Base-by-base conservation (phyloP, 306 rosid species). In the Quercus wislizeni region DNA sequence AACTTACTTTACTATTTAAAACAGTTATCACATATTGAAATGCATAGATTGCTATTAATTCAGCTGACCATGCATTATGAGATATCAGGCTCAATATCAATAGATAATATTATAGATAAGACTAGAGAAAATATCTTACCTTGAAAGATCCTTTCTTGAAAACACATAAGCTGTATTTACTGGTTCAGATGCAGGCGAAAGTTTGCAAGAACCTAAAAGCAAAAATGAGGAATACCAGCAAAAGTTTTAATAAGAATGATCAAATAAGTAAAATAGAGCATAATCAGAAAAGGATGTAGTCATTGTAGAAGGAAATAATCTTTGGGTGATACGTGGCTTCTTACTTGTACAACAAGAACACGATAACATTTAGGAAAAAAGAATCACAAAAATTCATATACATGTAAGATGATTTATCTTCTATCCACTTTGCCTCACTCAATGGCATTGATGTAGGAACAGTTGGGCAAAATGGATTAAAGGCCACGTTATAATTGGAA, bases 81-180 rank as follows among this genome's bases (percentile, higher is more conserved):
- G 68, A 74, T 49, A 49, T 21, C 33, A 78, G 23, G 56, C 55
- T 71, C 43, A 30, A 63, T 21, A 64, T 69, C 57, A 33, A 28
- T 31, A 64, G 43, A 79, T 54, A 78, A 77, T 8, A 41, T 41
- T 41, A 19, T 65, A 82, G 51, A 54, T 33, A 69, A 61, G 71
- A 20, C 49, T 67, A 61, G 74, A 74, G 52, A 21, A 74, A 67
- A 59, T 71, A 58, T 67, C 90, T 86, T 84, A 86, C 98, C 92
- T 87, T 49, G 99, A 91, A 63, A 92, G 91, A 82, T 95, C 97
- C 82, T 86, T 91, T 76, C 98, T 87, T 51, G 97, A 93, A 79
- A 95, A 90, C 81, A 93, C 79, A 79, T 91, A 91, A 71, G 98
- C 90, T 1, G 92, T 92, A 76, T 90, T 92, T 62, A 87, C 81